phyloP scores from a whole-genome alignment of 495 filamentous ascomycete species.

The Trichoderma gamsii region DNA sequence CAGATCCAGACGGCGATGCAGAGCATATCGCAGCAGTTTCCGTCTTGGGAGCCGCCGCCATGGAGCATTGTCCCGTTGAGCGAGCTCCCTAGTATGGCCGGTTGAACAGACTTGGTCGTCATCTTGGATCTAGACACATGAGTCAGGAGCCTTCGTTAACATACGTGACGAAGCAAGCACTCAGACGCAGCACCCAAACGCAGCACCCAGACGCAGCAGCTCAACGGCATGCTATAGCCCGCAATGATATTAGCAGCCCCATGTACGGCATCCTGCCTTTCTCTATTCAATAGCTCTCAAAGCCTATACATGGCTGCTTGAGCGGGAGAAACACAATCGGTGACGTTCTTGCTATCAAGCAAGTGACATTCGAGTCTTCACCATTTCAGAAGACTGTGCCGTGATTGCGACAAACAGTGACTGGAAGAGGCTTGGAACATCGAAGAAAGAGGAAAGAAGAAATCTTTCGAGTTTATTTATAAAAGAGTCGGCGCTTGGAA shows the following conservation, averaged over 20 bases:
- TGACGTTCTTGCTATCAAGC: too few species aligned
- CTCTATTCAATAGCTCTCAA: neutral
- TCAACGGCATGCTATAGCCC: neutral
- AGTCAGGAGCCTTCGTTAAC: neutral
- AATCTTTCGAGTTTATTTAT: too few species aligned
- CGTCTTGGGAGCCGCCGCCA: conserved; percentile 15
- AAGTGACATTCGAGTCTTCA: too few species aligned
- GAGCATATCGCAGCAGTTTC: neutral
- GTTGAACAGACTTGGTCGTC: neutral
- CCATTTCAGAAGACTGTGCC: too few species aligned
- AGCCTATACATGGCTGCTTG: neutral
- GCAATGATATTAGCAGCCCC: too few species aligned
- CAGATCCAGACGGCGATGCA: conserved; percentile 19
- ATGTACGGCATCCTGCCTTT: neutral
- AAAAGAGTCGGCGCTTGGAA: too few species aligned
- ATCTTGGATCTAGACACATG: neutral
- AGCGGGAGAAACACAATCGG: neutral
- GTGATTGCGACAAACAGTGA: neutral
- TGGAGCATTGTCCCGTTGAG: conserved; percentile 20
- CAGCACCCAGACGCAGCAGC: neutral
- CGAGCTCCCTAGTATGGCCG: conserved; percentile 4
- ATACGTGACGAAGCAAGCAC: neutral
- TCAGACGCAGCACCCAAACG: neutral
- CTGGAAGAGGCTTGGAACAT: neutral
- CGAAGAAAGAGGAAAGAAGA: neutral